Evolutionary conservation across 257 asterid genomes (phyloP), one percentile per base, ranked within the genome.

Genomic region (Jaltomata sinuosa): DNA sequence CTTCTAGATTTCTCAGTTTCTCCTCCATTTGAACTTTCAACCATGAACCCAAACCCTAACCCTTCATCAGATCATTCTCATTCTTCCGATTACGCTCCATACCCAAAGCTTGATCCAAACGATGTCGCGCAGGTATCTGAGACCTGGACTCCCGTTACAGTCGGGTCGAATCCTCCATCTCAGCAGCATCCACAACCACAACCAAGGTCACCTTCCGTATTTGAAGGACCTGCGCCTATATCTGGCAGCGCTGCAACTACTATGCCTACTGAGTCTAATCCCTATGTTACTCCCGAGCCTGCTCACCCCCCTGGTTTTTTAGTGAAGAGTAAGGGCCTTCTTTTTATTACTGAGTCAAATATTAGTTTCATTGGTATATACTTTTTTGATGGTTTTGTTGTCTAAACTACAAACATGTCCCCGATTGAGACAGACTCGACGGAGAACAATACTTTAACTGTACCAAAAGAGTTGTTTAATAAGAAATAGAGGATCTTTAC

Each of bases 181-280:
- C 82, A 32, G n/a, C n/a, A n/a, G n/a, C n/a, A n/a, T n/a, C n/a
- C n/a, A n/a, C n/a, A n/a, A n/a, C n/a, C n/a, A 5, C 74, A 53
- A 19, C 67, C n/a, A 3, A 85, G 68, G 65, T 87, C 88, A 57
- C 81, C 74, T 7, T 25, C 87, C 18, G 61, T n/a, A n/a, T n/a
- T n/a, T 22, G 83, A 38, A 27, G 90, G 82, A 19, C 87, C 89
- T n/a, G 79, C 87, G 38, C 89, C 91, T 61, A 83, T 81, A 82
- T 71, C 85, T 74, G 71, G 83, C 80, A 71, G 76, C 54, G 82
- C 86, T 65, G 89, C 98, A 74, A 91, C 95, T 83, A 81, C 97
- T 89, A 89, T 91, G 97, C 98, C 98, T 22, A 11, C 90, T 5
- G 99, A 90, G 57, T 92, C 98, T 74, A 95, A 95, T 86, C 98